Evolutionary conservation across 192 early-diverging fungal genomes (phyloP), one percentile per base, ranked within the genome.

Genomic region (Coemansia sp.): DNA sequence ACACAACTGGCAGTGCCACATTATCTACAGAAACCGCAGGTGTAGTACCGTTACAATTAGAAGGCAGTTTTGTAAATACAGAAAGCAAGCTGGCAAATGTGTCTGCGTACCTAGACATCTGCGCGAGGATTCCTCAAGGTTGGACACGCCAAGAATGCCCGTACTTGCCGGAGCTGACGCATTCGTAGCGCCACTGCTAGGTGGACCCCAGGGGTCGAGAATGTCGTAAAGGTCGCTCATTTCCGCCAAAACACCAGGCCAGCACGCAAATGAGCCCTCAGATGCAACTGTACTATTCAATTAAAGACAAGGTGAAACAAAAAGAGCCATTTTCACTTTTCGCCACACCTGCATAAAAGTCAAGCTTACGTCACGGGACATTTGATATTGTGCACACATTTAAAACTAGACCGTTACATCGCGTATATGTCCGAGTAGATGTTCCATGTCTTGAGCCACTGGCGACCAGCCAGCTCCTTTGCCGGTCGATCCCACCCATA

Each of bases 401-500:
- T 14, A 17, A 47, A 31, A 31, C 31, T 31, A 31, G 31, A 31
- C 36, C 31, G 31, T 7, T 56, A 71, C 23, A 71, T 60, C 1
- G 53, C 17, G 31, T 66, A 64, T 17, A 61, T n/a, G 58, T 54
- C 68, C 15, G 28, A 54, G 59, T 69, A 71, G 10, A 61, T 28
- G 40, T 60, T 62, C 70, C 71, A 74, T 4, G 60, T 67, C 20
- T 63, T 65, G 47, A 84, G 73, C 52, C 83, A 63, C 38, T 79
- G 68, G n/a, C 83, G 74, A 17, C 65, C 44, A 55, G 58, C 60
- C 37, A 74, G 53, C 53, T 74, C 52, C 58, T 54, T 49, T 50
- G 74, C 52, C 47, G 83, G 18, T 37, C 74, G 60, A 58, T 66
- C 25, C 38, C 72, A 69, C 5, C 94, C 94, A 80, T 91, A 96